These are phyloP conservation scores for Tylopilus subfusipes DNA, from an alignment of 768 basidiomycete species.

Conservation along the genomic window DNA sequence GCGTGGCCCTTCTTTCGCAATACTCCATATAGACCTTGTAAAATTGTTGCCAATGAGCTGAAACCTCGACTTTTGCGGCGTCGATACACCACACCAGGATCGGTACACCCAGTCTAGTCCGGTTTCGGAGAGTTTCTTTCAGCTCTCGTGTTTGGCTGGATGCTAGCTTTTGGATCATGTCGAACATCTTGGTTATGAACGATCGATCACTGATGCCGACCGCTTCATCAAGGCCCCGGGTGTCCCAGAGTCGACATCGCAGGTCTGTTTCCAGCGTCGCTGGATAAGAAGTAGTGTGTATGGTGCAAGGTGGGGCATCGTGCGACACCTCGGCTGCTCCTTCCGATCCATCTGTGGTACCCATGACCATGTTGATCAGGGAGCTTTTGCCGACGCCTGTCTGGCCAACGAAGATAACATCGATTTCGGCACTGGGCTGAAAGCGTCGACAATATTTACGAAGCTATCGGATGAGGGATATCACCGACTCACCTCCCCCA, in stretches of 20 bases:
- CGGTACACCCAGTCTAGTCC: constrained; percentile 7
- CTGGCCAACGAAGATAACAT: constrained; percentile 23
- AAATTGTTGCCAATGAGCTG: constrained; percentile 19
- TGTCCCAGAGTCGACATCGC: constrained; percentile 24
- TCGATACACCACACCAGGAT: constrained; percentile 27
- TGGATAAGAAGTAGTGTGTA: constrained; percentile 4
- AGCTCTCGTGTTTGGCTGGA: constrained; percentile 19
- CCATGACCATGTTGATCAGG: constrained; percentile 24
- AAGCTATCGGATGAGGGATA: neutral
- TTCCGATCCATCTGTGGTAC: neutral
- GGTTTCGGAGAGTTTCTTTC: constrained; percentile 8
- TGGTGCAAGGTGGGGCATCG: constrained; percentile 19
- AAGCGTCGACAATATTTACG: constrained; percentile 2
- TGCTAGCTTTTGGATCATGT: constrained; percentile 9
- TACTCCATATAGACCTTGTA: constrained; percentile 24
- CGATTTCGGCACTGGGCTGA: constrained; percentile 10
- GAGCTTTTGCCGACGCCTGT: constrained; percentile 28
- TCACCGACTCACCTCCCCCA: constrained; percentile 19
- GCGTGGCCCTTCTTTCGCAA: constrained; percentile 18
- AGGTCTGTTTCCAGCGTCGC: neutral
- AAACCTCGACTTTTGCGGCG: constrained; percentile 17
- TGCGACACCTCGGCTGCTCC: constrained; percentile 18
- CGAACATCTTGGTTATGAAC: constrained; percentile 7
- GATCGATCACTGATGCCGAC: constrained; percentile 2
- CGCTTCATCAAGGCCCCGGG: constrained; percentile 25